Evolutionary conservation across 2,329 filamentous ascomycete genomes (phyloP).

Genomic region (Uncinocarpus reesii): DNA sequence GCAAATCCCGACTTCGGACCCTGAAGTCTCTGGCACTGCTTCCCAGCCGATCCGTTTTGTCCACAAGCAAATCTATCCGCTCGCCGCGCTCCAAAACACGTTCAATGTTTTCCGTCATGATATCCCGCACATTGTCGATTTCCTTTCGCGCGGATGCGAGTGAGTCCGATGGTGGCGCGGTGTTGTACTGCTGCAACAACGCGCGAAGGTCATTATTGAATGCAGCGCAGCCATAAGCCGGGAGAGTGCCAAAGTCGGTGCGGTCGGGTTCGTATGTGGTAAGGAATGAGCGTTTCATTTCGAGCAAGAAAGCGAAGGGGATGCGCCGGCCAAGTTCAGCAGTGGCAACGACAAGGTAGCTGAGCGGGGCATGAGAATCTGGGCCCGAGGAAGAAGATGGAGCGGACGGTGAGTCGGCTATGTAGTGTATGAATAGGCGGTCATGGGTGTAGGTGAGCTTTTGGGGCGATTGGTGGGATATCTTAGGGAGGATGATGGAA

Average conservation of each 20-base stretch:
- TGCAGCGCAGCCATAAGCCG: constrained; percentile 77
- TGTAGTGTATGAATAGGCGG: constrained; percentile 88
- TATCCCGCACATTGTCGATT: constrained; percentile 83
- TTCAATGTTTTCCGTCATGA: constrained; percentile 95
- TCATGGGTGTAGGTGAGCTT: constrained; percentile 94
- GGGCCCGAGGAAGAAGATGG: constrained; percentile 30
- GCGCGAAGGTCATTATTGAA: constrained; percentile 72
- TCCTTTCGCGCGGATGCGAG: constrained; percentile 73
- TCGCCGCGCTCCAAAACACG: constrained; percentile 80
- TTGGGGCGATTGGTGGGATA: constrained; percentile 65
- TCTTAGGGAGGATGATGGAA: constrained; percentile 89
- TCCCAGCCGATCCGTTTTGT: constrained; percentile 89
- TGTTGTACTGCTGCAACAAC: constrained; percentile 76
- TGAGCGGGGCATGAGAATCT: constrained; percentile 66
- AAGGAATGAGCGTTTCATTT: constrained; percentile 82
- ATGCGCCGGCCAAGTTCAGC: constrained; percentile 73
- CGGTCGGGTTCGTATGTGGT: constrained; percentile 52
- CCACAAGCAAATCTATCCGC: constrained; percentile 82
- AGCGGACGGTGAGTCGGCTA: constrained; percentile 68
- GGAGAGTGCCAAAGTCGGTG: constrained; percentile 66
- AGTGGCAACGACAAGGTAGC: constrained; percentile 82
- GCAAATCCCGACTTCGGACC: constrained; percentile 71
- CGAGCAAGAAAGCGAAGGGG: constrained; percentile 83
- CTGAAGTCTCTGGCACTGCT: constrained; percentile 84
- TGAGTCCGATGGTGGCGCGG: constrained; percentile 67